phyloP scores from a whole-genome alignment of 2,329 filamentous ascomycete species.

The Achaetomium macrosporum region DNA sequence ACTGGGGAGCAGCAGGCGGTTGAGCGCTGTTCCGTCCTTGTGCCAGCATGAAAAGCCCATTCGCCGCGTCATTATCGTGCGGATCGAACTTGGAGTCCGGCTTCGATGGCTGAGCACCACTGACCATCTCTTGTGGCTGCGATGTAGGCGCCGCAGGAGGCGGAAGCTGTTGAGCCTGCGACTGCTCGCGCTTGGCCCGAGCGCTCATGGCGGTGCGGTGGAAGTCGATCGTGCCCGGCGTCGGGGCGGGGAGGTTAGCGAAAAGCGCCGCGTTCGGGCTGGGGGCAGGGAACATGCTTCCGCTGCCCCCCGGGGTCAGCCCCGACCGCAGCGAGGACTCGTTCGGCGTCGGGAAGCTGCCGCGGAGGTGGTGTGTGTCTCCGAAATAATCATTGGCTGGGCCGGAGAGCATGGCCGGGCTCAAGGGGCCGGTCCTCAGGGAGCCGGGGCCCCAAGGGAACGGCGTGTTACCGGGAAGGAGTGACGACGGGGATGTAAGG shows the following conservation, averaged over 20 bases:
- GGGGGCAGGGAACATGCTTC: conserved; percentile 92
- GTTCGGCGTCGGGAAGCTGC: conserved; percentile 90
- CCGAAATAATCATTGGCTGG: conserved; percentile 82
- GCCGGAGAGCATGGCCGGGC: conserved; percentile 94
- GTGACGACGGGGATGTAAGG: conserved; percentile 81
- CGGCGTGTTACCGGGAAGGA: conserved; percentile 65
- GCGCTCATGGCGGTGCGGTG: conserved; percentile 86
- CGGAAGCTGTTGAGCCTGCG: conserved; percentile 32
- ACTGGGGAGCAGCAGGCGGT: conserved; percentile 41
- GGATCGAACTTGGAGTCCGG: conserved; percentile 63
- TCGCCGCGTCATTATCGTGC: conserved; percentile 92
- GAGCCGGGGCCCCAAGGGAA: conserved; percentile 80
- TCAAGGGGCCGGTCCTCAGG: conserved; percentile 84
- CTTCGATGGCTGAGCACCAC: conserved; percentile 39
- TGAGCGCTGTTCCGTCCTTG: conserved; percentile 57
- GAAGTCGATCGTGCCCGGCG: conserved; percentile 87
- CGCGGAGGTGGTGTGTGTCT: conserved; percentile 69
- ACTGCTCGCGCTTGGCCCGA: conserved; percentile 56
- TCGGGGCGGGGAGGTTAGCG: conserved; percentile 69
- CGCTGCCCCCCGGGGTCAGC: conserved; percentile 87
- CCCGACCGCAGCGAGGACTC: conserved; percentile 90
- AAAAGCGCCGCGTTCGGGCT: conserved; percentile 82
- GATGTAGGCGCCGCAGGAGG: conserved; percentile 35
- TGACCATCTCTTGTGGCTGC: conserved; percentile 48
- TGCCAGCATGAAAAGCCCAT: conserved; percentile 86